A percentile compares a stretch with the other conserved stretches of the same genome.
phyloP scores from a whole-genome alignment of 805 yeast species.

The Monosporozyma aerobia region DNA sequence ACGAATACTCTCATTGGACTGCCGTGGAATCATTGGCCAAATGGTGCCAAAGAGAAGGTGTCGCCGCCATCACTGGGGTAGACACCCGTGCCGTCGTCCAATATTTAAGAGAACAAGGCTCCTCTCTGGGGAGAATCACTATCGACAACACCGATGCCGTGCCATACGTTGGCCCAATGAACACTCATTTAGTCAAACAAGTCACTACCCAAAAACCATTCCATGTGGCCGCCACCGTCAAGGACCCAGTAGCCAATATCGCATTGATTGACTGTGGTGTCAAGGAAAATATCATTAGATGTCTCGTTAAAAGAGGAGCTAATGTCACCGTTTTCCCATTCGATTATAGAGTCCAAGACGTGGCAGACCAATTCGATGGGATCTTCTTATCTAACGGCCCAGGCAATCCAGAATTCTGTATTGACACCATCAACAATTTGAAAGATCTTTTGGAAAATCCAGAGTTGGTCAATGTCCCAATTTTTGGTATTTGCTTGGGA shows the following conservation, averaged over 20 bases:
- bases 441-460: constrained; percentile 54
- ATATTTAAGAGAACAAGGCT: constrained; percentile 91
- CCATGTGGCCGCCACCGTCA: constrained; percentile 63
- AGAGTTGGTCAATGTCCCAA: constrained; percentile 59
- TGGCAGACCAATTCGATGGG: constrained; percentile 91
- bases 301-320: constrained; percentile 90
- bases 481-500: constrained; percentile 96
- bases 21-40: constrained; percentile 92
- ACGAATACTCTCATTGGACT: constrained; percentile 98
- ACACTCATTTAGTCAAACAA: constrained; percentile 80
- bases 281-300: constrained; percentile 92
- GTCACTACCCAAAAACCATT: constrained; percentile 94
- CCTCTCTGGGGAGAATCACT: constrained; percentile 82
- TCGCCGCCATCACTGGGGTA: constrained; percentile 93
- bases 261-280: constrained; percentile 98
- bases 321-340: constrained; percentile 94
- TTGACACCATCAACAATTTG: constrained; percentile 65
- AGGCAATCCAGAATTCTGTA: constrained; percentile 93
- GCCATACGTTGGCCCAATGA: constrained; percentile 83
- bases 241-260: constrained; percentile 44
- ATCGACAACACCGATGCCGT: constrained; percentile 41
- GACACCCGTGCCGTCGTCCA: constrained; percentile 94
- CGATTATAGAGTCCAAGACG: constrained; percentile 84
- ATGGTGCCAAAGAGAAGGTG: constrained; percentile 96
- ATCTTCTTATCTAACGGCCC: constrained; percentile 93